Evolutionary conservation across 1,284 basidiomycete species (phyloP).

Genomic region (Malassezia globosa): DNA sequence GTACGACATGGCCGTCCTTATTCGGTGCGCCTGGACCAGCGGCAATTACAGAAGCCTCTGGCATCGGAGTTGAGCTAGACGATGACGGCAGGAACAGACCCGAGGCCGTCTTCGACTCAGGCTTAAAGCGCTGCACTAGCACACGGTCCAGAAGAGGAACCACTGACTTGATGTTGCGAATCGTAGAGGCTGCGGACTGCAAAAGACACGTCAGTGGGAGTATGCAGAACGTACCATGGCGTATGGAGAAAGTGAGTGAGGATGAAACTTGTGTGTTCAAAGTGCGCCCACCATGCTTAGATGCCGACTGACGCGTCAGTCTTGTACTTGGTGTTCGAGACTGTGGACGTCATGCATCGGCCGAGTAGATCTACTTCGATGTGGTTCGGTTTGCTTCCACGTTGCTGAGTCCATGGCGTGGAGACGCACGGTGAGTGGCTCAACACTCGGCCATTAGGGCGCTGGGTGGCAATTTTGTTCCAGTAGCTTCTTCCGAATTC

Average conservation of each 20-base stretch:
- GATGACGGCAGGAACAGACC: constrained; percentile 89
- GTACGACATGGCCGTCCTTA: constrained; percentile 69
- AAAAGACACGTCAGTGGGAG: constrained; percentile 37
- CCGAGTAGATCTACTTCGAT: constrained; percentile 8
- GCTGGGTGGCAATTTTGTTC: not conserved
- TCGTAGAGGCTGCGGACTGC: constrained; percentile 51
- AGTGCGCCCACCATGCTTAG: too few relatives aligned
- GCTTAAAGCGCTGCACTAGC: constrained; percentile 91
- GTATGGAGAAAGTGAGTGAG: not conserved
- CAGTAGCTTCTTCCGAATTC: constrained; percentile 6
- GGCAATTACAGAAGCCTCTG: constrained; percentile 91
- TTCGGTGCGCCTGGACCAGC: constrained; percentile 82
- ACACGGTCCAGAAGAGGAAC: constrained; percentile 90
- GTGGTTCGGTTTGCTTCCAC: constrained; percentile 10
- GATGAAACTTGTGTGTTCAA: too few relatives aligned
- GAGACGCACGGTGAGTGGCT: constrained; percentile 9
- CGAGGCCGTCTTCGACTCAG: constrained; percentile 51
- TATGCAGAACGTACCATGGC: constrained; percentile 8
- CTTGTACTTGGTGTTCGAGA: constrained; percentile 5
- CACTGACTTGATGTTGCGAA: constrained; percentile 70
- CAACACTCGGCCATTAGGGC: not conserved
- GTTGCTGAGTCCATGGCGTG: not conserved
- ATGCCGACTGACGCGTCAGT: too few relatives aligned
- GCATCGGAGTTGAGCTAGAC: constrained; percentile 68
- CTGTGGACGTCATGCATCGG: too few relatives aligned